Evolutionary conservation across 2,329 filamentous ascomycete species (phyloP).

Genomic region (Fusarium sp.): DNA sequence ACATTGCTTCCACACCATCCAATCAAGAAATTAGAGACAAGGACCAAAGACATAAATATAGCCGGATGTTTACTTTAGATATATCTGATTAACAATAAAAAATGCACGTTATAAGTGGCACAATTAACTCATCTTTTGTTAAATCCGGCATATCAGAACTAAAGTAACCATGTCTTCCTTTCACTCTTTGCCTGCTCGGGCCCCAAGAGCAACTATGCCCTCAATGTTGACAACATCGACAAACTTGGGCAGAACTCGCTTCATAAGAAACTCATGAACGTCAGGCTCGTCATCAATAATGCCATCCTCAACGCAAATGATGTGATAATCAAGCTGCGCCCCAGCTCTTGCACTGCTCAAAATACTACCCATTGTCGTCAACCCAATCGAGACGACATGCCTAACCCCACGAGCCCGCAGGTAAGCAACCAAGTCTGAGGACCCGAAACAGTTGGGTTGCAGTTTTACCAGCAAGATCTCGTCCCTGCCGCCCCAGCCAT

Average conservation of each 20-base stretch:
- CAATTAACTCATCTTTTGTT: too few relatives aligned
- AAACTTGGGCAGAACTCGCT: background rate
- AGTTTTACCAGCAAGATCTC: background rate
- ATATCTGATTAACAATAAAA: too few relatives aligned
- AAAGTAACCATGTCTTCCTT: background rate
- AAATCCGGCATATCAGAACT: too few relatives aligned
- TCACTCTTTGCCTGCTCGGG: too few relatives aligned
- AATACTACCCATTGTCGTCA: slow-evolving; percentile 1
- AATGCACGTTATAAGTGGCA: too few relatives aligned
- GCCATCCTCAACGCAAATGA: background rate
- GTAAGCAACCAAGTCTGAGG: background rate
- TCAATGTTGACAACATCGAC: background rate
- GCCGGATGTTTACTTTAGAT: too few relatives aligned
- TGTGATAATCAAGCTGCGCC: background rate
- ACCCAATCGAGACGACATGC: background rate
- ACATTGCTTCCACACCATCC: too few relatives aligned
- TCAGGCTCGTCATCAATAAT: background rate
- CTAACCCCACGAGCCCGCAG: background rate
- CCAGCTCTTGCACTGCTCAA: background rate
- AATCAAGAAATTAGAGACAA: too few relatives aligned
- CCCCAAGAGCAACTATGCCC: background rate
- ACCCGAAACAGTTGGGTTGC: background rate
- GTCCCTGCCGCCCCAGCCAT: background rate
- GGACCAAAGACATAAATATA: too few relatives aligned
- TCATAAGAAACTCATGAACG: background rate